These are phyloP conservation scores for Geotrichum bryndzae DNA, from an alignment of 1,139 yeast genomes.

Conservation along the genomic window DNA sequence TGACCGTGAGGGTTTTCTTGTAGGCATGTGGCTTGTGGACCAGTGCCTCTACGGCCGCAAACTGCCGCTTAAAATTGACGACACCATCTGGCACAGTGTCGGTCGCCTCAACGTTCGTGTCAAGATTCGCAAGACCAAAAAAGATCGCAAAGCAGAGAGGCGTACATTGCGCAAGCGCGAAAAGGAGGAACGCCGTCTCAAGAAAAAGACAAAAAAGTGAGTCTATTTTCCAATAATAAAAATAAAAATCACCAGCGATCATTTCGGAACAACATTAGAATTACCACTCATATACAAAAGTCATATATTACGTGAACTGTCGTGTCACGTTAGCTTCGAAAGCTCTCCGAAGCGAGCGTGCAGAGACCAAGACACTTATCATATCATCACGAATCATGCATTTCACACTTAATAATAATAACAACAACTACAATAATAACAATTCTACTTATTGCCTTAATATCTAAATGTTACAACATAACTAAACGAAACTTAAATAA, in stretches of 20 bases:
- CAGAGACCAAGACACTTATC: neutral
- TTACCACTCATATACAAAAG: too few relatives aligned
- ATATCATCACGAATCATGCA: neutral
- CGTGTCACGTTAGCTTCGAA: too few relatives aligned
- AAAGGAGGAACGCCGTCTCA: constrained; percentile 1
- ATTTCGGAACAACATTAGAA: neutral
- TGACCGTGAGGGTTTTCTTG: constrained; percentile 74
- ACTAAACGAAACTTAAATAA: too few relatives aligned
- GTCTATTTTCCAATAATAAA: neutral
- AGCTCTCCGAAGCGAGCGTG: too few relatives aligned
- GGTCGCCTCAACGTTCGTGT: constrained; percentile 39
- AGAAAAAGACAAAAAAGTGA: neutral
- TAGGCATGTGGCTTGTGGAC: constrained; percentile 94
- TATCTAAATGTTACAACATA: too few relatives aligned
- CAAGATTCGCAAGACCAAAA: constrained; percentile 27
- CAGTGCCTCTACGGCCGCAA: constrained; percentile 93
- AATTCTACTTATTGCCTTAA: too few relatives aligned
- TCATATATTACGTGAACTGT: too few relatives aligned
- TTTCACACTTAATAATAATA: too few relatives aligned
- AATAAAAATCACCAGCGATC: neutral
- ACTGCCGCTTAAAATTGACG: constrained; percentile 54
- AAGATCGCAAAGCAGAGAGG: constrained; percentile 15
- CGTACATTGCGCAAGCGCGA: neutral
- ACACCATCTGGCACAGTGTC: constrained; percentile 38
- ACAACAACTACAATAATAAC: too few relatives aligned